Evolutionary conservation across 768 basidiomycete species (phyloP).

Genomic region (Russula foetens): DNA sequence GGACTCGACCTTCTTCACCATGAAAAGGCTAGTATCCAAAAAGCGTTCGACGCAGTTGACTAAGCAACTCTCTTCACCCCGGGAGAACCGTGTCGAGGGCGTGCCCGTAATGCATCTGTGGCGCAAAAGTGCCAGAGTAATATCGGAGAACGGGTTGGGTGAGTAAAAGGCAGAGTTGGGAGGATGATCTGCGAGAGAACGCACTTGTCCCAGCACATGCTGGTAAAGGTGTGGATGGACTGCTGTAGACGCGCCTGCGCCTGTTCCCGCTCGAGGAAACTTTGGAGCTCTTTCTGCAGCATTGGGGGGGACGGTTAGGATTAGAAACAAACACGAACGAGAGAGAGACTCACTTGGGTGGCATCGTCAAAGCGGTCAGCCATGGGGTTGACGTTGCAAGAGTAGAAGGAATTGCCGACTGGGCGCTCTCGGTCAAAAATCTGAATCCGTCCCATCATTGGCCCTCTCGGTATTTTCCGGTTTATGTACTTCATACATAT

Average conservation of each 20-base stretch:
- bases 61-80: constrained; percentile 74
- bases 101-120: constrained; percentile 73
- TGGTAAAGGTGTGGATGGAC: constrained; percentile 69
- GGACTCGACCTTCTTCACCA: constrained; percentile 57
- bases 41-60: constrained; percentile 89
- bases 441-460: no score
- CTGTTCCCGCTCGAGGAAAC: constrained; percentile 78
- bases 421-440: background rate
- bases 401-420: background rate
- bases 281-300: constrained; percentile 69
- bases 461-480: background rate
- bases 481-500: no score
- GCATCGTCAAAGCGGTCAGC: constrained; percentile 65
- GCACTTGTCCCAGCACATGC: constrained; percentile 90
- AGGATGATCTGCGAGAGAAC: constrained; percentile 22
- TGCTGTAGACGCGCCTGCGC: constrained; percentile 64
- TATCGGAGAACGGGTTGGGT: background rate
- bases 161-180: background rate
- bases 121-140: no score
- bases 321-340: background rate
- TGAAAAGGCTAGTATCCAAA: constrained; percentile 75
- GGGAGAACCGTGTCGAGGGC: constrained; percentile 70
- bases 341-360: constrained; percentile 46
- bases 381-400: constrained; percentile 27
- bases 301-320: background rate